Evolutionary conservation across 1,284 basidiomycete species (phyloP).

Genomic region (Irpex sp.): DNA sequence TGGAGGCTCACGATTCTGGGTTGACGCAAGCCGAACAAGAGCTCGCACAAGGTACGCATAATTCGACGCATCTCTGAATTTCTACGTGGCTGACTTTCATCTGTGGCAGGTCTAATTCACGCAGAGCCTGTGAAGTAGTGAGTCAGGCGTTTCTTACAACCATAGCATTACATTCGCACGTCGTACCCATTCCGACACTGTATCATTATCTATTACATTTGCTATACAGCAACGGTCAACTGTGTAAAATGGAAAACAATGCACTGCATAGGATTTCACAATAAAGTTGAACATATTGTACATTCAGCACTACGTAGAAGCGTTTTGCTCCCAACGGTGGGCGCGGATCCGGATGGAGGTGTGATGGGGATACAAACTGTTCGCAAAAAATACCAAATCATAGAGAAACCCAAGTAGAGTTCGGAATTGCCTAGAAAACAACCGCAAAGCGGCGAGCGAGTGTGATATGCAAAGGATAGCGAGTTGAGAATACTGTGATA

Average conservation of each 20-base stretch:
- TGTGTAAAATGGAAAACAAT: background rate
- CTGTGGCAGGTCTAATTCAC: constrained; percentile 51
- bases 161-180: background rate
- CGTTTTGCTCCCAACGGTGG: background rate
- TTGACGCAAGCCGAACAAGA: constrained; percentile 82
- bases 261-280: background rate
- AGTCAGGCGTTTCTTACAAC: background rate
- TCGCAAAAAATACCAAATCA: background rate
- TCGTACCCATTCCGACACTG: background rate
- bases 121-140: constrained; percentile 55
- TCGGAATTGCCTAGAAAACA: background rate
- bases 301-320: background rate
- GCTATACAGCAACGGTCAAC: background rate
- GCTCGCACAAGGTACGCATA: constrained; percentile 65
- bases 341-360: background rate
- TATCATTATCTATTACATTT: constrained; percentile 8
- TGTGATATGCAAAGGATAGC: constrained; percentile 8
- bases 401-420: background rate
- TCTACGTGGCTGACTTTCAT: background rate
- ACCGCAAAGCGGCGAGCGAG: background rate
- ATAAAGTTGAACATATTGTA: background rate
- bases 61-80: background rate
- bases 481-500: background rate
- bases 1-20: constrained; percentile 87
- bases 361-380: background rate